Conservation (phyloP, 345 rosid species). For the Hibiscus mutabilis region DNA sequence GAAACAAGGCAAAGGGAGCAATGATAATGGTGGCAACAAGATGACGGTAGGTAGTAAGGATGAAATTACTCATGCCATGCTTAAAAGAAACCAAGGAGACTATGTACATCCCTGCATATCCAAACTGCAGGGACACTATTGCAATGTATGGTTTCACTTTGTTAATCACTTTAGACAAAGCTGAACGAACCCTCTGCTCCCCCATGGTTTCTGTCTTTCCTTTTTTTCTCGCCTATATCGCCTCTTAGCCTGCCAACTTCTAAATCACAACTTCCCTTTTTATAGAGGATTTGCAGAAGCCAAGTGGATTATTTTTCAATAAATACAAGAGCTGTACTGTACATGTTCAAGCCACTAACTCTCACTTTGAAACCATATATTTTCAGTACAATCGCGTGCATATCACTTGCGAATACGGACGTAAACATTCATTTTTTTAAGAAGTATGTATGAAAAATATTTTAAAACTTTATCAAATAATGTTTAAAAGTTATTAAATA, state of each 20-base stretch:
- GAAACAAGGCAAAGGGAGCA: constrained; percentile 78
- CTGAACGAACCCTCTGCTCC: constrained; percentile 13
- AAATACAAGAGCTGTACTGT: neutral
- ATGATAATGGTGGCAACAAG: constrained; percentile 63
- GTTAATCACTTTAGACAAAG: constrained; percentile 12
- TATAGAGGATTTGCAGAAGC: constrained; percentile 26
- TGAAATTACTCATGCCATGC: constrained; percentile 75
- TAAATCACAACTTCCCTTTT: constrained; percentile 18
- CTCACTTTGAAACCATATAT: too few relatives aligned
- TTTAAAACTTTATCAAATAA: too few relatives aligned
- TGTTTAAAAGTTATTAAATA: too few relatives aligned
- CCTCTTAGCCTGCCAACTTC: neutral
- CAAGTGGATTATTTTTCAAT: neutral
- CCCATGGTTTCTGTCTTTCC: constrained; percentile 12
- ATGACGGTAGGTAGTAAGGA: constrained; percentile 73
- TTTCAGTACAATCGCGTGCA: too few relatives aligned
- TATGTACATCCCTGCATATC: constrained; percentile 89
- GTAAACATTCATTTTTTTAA: too few relatives aligned
- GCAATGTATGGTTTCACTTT: constrained; percentile 68
- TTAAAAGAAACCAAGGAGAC: constrained; percentile 61
- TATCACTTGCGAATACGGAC: too few relatives aligned
- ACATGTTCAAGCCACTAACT: too few relatives aligned
- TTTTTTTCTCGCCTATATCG: too few relatives aligned
- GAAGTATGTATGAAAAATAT: too few relatives aligned
- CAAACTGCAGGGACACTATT: constrained; percentile 73